Evolutionary conservation across 2,329 filamentous ascomycete genomes (phyloP).

Genomic region (Ceratocystis eucalypticola): DNA sequence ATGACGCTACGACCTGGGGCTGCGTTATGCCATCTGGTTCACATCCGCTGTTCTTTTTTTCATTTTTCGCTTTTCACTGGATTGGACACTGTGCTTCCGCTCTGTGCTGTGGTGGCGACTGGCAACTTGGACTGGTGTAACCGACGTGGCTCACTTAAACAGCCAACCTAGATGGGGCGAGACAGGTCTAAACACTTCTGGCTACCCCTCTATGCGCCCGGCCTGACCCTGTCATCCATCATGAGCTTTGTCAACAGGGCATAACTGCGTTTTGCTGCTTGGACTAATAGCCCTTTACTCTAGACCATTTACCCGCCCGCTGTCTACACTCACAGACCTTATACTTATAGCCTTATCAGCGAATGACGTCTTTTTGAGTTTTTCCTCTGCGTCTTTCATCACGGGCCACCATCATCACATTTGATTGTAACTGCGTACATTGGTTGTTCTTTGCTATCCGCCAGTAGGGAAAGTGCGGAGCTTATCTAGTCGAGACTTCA

Average conservation of each 20-base stretch:
- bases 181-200: not conserved
- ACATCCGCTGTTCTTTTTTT: not conserved
- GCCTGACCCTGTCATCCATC: not conserved
- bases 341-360: not conserved
- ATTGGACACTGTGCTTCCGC: not conserved
- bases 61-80: not conserved
- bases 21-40: not conserved
- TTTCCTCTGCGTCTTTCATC: not conserved
- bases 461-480: not conserved
- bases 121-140: slow-evolving; percentile 1
- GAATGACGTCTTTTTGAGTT: not conserved
- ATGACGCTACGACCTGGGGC: not conserved
- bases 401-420: not conserved
- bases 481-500: not conserved
- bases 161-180: not conserved
- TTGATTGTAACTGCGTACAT: not conserved
- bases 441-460: not conserved
- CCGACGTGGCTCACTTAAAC: not conserved
- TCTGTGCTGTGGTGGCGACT: not conserved
- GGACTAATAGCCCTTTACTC: not conserved
- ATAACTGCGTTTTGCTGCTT: not conserved
- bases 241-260: not conserved
- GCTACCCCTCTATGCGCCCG: not conserved
- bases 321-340: not conserved
- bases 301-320: not conserved